Base-by-base conservation (phyloP, 352 stramenopile species). In the Phytophthora ohioensis region DNA sequence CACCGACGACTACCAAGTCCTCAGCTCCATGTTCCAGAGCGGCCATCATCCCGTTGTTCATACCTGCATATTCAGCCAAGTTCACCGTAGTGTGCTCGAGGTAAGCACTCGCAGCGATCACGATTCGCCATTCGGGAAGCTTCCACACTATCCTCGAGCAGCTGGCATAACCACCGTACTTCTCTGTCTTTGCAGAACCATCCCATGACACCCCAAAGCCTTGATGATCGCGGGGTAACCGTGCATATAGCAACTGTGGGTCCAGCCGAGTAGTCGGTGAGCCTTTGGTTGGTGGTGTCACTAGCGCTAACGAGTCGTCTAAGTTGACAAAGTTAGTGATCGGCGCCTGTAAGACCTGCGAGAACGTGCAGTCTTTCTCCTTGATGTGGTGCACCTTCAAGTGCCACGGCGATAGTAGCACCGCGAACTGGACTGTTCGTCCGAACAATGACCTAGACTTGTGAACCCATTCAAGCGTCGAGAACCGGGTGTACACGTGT, bases 391-490 rank as follows among this genome's bases (percentile, higher is more conserved):
- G 42, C 42, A 47, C 42, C 30, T 6, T 42, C 1, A 72, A 34
- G 2, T 55, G 15, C 46, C 63, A 76, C 0, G 36, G 62, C 1
- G 69, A 73, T 5, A 73, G 48, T 32, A 73, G 13, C 2, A 48
- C 55, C 2, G 71, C 60, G 30, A 66, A 75, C 6, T 67, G 61
- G 0, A 75, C 12, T 2, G 34, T 10, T 0, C 65, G 35, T 0
- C 71, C 66, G 10, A 65, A 57, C 21, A 75, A 36, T 0, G 71
- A 41, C 27, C 64, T 72, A 0, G 61, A 66, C 30, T 51, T n/a
- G 41, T 64, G 52, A 3, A 78, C 13, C 66, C 66, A 78, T 35
- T 69, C 62, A 1, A 75, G 34, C 1, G 46, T 69, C 5, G 64
- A 77, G 36, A 67, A 70, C 5, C 21, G 21, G 21, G 1, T 27